Base-by-base conservation (phyloP, 306 rosid species). In the Hippophae rhamnoides region DNA sequence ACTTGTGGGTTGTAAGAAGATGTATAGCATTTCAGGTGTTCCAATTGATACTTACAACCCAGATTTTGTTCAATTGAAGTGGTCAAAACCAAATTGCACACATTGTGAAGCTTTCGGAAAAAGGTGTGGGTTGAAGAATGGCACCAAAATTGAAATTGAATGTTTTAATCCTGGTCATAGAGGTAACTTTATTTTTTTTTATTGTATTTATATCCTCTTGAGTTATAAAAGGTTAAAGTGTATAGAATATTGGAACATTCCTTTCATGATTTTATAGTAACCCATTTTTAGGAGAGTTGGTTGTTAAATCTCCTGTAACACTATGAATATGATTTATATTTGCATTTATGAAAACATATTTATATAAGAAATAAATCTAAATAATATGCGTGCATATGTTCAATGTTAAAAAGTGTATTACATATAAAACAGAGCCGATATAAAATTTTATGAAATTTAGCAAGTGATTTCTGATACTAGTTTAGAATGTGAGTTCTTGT, bases 71-170 rank as follows among this genome's bases (percentile, higher is more conserved):
- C 68, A 3, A 23, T 63, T 82, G 63, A 56, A 0, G 5, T 76
- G 79, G 82, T 52, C 54, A 5, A 23, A 8, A 8, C 82, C 89
- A 23, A 42, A 41, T 6, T 79, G 85, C 10, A 31, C 13, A 54
- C 10, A 31, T 6, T 76, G 89, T 12, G 69, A 78, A 64, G 67
- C 63, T 49, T 43, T 49, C 41, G 73, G 79, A 18, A 60, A 11
- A 4, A 49, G 0, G 7, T 79, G 83, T 61, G 40, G 60, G 6
- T 60, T 69, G 69, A 76, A 74, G 58, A 67, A 61, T 8, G 14
- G 10, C 8, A 13, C 23, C 56, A 5, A 56, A 58, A 18, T 1
- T 18, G 23, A 18, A 18, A 18, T 18, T 18, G 23, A 18, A 18
- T 18, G 23, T 18, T 18, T 18, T 18, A 18, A 18, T 18, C 23